Evolutionary conservation across 2,329 filamentous ascomycete species (phyloP), one percentile per base, ranked within the genome.

Genomic region (Penicillium sp.): DNA sequence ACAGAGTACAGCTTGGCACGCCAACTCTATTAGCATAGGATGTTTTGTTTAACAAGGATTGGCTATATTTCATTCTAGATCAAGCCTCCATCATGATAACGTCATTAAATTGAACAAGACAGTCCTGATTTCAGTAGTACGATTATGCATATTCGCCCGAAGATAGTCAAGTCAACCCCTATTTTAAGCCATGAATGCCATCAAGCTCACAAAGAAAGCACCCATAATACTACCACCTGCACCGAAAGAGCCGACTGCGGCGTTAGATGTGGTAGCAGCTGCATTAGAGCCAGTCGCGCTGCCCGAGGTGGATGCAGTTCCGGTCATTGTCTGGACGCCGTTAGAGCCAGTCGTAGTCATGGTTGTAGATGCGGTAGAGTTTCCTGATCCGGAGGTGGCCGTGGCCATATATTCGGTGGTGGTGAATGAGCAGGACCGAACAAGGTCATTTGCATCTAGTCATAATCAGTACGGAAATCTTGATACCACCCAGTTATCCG

Each of bases 381-480:
- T 43, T 27, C 21, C 36, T 3, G 37, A 30, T 2, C 15, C 33
- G 33, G 44, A 18, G 17, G 52, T 51, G 9, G 37, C 18, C 13
- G 26, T 45, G 5, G 42, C 17, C 18, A 20, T 24, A n/a, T 23
- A 41, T 4, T 34, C 23, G 7, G 52, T 51, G 15, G 46, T 51
- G 9, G 52, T 47, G 18, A 51, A 48, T 18, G 43, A 54, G 34
- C 52, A 54, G 17, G 42, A 50, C 4, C 42, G 46, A 32, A 54
- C 52, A 34, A 51, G 52, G n/a, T 51, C 47, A 40, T 51, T 54
- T 23, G 47, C 52, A 48, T 51, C 43, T 54, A 34, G 7, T 21
- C 6, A 46, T 9, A 2, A 17, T 33, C 10, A 49, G 20, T 17
- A 13, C 3, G n/a, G 20, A 12, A 20, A 23, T 26, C 15, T 43